These are phyloP conservation scores for Gilbertella persicaria DNA, from an alignment of 371 early-diverging fungal genomes.

Conservation along the genomic window DNA sequence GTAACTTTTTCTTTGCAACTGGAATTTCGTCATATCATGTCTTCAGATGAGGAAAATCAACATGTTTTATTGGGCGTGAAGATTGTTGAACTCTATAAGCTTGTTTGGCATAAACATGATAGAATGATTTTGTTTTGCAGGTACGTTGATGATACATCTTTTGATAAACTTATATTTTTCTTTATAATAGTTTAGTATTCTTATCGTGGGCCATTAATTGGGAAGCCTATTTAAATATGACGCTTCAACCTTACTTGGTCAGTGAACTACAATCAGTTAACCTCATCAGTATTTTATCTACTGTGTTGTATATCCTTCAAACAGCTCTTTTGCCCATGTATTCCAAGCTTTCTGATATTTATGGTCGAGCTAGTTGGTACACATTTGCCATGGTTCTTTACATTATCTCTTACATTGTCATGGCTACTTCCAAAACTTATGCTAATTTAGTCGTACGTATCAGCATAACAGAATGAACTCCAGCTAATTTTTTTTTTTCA, in stretches of 20 bases:
- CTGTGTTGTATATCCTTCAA: slow-evolving; percentile 32
- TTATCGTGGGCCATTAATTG: slow-evolving; percentile 30
- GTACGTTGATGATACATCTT: slow-evolving; percentile 10
- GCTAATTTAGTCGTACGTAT: slow-evolving; percentile 20
- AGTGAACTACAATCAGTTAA: slow-evolving; percentile 24
- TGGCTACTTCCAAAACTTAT: slow-evolving; percentile 28
- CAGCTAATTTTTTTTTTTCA: not conserved
- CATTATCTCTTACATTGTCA: slow-evolving; percentile 22
- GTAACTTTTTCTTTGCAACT: no score
- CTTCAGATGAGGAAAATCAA: no score
- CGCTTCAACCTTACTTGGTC: slow-evolving; percentile 21
- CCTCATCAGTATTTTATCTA: slow-evolving; percentile 27
- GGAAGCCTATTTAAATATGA: slow-evolving; percentile 16
- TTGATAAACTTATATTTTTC: not conserved
- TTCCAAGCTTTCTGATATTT: slow-evolving; percentile 31
- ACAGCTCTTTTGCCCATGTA: slow-evolving; percentile 31
- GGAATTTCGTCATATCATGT: no score
- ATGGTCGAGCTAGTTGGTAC: slow-evolving; percentile 30
- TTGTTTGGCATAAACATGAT: slow-evolving; percentile 27
- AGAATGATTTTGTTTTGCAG: slow-evolving; percentile 20
- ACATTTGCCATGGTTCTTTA: slow-evolving; percentile 22
- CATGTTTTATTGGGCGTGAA: slow-evolving; percentile 19
- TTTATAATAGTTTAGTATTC: slow-evolving; percentile 19
- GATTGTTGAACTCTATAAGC: slow-evolving; percentile 29
- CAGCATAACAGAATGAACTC: not conserved